phyloP scores from a whole-genome alignment of 441 rosid species.

The Erodium trifolium region DNA sequence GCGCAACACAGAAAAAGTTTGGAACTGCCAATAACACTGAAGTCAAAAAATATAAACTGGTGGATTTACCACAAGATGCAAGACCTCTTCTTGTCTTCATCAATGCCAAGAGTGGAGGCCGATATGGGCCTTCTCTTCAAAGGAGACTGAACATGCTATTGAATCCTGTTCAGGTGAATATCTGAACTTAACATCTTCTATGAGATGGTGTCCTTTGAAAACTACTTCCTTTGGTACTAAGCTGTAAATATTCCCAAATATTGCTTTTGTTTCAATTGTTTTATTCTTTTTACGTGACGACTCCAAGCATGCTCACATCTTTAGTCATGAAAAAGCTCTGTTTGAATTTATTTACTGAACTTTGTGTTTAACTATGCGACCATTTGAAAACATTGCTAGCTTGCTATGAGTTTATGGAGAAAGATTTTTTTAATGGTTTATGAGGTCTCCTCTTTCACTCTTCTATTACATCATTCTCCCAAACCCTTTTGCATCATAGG shows the following conservation, averaged over 20 bases:
- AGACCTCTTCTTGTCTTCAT: conserved; percentile 63
- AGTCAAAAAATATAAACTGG: conserved; percentile 35
- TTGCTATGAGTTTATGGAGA: neutral
- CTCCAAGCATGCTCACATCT: too few relatives aligned
- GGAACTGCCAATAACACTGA: conserved; percentile 23
- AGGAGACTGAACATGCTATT: conserved; percentile 57
- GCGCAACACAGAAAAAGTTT: conserved; percentile 28
- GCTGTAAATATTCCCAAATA: neutral
- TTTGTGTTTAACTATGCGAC: neutral
- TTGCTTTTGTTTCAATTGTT: neutral
- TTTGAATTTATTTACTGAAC: too few relatives aligned
- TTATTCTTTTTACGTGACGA: neutral
- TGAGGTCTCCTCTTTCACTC: neutral
- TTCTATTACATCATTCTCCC: neutral
- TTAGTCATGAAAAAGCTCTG: too few relatives aligned
- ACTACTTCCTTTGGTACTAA: neutral
- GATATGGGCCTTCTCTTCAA: conserved; percentile 49
- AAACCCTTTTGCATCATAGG: neutral
- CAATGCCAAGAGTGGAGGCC: conserved; percentile 66
- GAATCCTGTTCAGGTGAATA: conserved; percentile 57
- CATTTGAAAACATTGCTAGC: neutral
- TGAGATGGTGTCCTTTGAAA: neutral
- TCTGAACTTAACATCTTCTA: conserved; percentile 4
- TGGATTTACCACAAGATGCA: conserved; percentile 44
- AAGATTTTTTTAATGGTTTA: neutral